A percentile compares a stretch with the other conserved stretches of the same genome.
Evolutionary conservation across 225 moss, liverwort and hornwort genomes (phyloP).

Genomic region (Ulota crispa): DNA sequence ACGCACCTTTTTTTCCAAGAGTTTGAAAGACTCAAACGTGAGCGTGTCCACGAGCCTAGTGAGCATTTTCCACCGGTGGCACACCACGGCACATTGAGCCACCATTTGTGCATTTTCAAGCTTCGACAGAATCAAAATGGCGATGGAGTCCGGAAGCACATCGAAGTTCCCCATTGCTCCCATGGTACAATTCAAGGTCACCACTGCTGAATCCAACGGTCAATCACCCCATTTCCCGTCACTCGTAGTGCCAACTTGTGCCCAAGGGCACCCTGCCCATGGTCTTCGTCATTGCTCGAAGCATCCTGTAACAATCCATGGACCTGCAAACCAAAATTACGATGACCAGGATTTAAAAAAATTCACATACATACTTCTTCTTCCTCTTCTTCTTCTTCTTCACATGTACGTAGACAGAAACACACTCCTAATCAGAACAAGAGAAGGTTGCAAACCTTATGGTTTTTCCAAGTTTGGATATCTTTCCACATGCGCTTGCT

Average conservation of each 20-base stretch:
- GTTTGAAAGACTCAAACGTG: constrained; percentile 64
- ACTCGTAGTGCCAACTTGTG: constrained; percentile 43
- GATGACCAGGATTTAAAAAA: constrained; percentile 2
- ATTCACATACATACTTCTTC: constrained; percentile 5
- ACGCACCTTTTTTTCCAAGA: constrained; percentile 58
- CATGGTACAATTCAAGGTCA: constrained; percentile 32
- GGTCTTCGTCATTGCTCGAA: constrained; percentile 28
- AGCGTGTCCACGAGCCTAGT: constrained; percentile 63
- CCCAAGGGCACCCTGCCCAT: constrained; percentile 34
- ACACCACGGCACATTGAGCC: constrained; percentile 62
- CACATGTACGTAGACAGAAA: background rate
- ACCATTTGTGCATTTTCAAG: constrained; percentile 67
- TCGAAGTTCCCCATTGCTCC: constrained; percentile 71
- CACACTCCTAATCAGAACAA: background rate
- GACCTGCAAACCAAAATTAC: constrained; percentile 29
- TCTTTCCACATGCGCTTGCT: background rate
- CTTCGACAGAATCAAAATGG: constrained; percentile 60
- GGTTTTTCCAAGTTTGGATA: background rate
- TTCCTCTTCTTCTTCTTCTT: background rate
- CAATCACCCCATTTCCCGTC: constrained; percentile 22
- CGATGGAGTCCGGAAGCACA: constrained; percentile 64
- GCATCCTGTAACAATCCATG: constrained; percentile 37
- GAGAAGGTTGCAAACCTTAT: background rate
- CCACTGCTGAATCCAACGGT: constrained; percentile 3
- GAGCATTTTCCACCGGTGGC: constrained; percentile 59